These are phyloP conservation scores for Dothideomycetes sp. DNA, from an alignment of 2,329 filamentous ascomycete genomes.

Conservation along the genomic window DNA sequence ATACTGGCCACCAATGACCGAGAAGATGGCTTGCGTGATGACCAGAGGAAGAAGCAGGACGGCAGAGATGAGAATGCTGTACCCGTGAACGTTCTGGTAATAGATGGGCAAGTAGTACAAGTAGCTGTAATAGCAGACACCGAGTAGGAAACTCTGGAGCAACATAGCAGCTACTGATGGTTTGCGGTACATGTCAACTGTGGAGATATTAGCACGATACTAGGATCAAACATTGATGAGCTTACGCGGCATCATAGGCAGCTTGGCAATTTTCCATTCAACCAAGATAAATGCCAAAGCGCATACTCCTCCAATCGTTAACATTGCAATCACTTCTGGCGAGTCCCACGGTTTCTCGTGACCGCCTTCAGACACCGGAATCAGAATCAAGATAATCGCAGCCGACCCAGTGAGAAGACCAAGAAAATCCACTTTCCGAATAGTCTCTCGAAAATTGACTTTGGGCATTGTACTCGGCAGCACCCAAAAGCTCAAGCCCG, in stretches of 20 bases:
- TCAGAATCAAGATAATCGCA: slow-evolving; percentile 39
- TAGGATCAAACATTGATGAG: slow-evolving; percentile 21
- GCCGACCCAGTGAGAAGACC: slow-evolving; percentile 34
- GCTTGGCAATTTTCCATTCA: slow-evolving; percentile 39
- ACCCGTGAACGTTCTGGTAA: slow-evolving; percentile 37
- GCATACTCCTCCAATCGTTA: slow-evolving; percentile 40
- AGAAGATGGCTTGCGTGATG: slow-evolving; percentile 10
- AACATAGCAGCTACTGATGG: slow-evolving; percentile 44
- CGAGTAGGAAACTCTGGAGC: slow-evolving; percentile 48
- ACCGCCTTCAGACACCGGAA: slow-evolving; percentile 42
- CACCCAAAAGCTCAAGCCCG: slow-evolving; percentile 30
- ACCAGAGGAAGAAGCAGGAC: slow-evolving; percentile 33
- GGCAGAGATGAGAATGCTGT: slow-evolving; percentile 39
- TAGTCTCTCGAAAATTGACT: slow-evolving; percentile 39
- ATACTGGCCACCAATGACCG: slow-evolving; percentile 38
- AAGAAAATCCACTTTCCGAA: slow-evolving; percentile 41
- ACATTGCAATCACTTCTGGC: slow-evolving; percentile 41
- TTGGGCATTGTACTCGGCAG: slow-evolving; percentile 48
- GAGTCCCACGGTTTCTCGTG: slow-evolving; percentile 47
- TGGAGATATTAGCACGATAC: slow-evolving; percentile 22
- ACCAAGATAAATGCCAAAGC: slow-evolving; percentile 42
- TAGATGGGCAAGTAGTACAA: slow-evolving; percentile 40
- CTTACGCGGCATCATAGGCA: slow-evolving; percentile 36
- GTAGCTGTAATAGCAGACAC: slow-evolving; percentile 47
- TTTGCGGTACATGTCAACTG: slow-evolving; percentile 44